Evolutionary conservation across 73 alveolate genomes (phyloP).

Genomic region (Symbiodinium natans): DNA sequence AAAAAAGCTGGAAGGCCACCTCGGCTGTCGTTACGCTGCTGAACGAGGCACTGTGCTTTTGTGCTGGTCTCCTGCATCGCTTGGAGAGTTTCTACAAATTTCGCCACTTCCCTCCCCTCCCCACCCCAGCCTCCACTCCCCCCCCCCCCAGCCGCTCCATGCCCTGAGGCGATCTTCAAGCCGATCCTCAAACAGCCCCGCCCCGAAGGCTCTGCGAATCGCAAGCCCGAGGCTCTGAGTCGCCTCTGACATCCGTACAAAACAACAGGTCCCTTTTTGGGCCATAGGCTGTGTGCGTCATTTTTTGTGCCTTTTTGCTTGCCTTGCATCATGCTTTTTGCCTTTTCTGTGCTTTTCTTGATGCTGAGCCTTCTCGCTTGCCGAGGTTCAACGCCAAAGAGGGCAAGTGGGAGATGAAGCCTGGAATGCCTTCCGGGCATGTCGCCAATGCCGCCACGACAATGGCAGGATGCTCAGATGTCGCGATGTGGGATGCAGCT

Average conservation of each 20-base stretch:
- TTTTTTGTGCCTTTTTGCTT: neutral
- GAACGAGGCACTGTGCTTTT: slow-evolving; percentile 28
- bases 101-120: no score
- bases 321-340: neutral
- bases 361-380: neutral
- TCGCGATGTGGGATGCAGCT: neutral
- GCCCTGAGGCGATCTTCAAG: slow-evolving; percentile 44
- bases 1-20: no score
- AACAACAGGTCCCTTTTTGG: no score
- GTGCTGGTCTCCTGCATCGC: no score
- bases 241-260: neutral
- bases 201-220: slow-evolving; percentile 46
- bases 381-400: slow-evolving; percentile 51
- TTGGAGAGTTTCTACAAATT: no score
- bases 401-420: slow-evolving; percentile 63
- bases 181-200: slow-evolving; percentile 55
- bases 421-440: slow-evolving; percentile 84
- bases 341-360: neutral
- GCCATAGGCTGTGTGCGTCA: no score
- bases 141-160: no score
- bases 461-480: slow-evolving; percentile 2
- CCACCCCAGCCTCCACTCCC: no score
- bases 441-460: slow-evolving; percentile 69
- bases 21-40: slow-evolving; percentile 56
- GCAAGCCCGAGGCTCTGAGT: neutral